phyloP scores from a whole-genome alignment of 352 stramenopile genomes.

The Globisporangium solare region DNA sequence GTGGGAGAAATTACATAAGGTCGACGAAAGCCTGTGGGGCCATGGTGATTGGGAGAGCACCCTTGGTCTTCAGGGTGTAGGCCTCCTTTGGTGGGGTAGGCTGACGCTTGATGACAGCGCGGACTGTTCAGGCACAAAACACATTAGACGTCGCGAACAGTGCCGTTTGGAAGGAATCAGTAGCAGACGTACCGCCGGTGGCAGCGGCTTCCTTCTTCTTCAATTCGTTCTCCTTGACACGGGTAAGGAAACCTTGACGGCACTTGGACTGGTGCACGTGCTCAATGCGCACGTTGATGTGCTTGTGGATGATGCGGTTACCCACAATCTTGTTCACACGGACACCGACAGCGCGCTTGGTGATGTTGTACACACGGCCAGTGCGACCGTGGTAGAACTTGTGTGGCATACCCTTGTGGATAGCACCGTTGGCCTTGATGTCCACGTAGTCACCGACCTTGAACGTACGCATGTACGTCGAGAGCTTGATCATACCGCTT shows the following conservation, averaged over 20 bases:
- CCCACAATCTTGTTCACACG: constrained; percentile 99
- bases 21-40: constrained; percentile 98
- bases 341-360: constrained; percentile 97
- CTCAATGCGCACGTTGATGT: constrained; percentile 99
- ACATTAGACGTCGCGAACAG: constrained; percentile 29
- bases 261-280: constrained; percentile 99
- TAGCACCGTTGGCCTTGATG: constrained; percentile 98
- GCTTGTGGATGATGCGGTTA: constrained; percentile 99
- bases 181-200: constrained; percentile 60
- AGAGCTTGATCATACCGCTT: constrained; percentile 94
- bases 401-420: constrained; percentile 99
- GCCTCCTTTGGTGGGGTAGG: constrained; percentile 93
- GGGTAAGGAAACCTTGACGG: constrained; percentile 96
- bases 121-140: constrained; percentile 33
- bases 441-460: constrained; percentile 99
- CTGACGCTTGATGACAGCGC: constrained; percentile 93
- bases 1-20: constrained; percentile 90
- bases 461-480: constrained; percentile 97
- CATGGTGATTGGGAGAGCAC: constrained; percentile 93
- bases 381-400: constrained; percentile 99
- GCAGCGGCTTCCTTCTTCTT: constrained; percentile 96
- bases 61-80: constrained; percentile 93
- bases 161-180: constrained; percentile 2
- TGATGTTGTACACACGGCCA: constrained; percentile 99
- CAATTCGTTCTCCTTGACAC: constrained; percentile 98